Base-by-base conservation (phyloP, 805 yeast genomes). In the Hanseniaspora nectarophila region DNA sequence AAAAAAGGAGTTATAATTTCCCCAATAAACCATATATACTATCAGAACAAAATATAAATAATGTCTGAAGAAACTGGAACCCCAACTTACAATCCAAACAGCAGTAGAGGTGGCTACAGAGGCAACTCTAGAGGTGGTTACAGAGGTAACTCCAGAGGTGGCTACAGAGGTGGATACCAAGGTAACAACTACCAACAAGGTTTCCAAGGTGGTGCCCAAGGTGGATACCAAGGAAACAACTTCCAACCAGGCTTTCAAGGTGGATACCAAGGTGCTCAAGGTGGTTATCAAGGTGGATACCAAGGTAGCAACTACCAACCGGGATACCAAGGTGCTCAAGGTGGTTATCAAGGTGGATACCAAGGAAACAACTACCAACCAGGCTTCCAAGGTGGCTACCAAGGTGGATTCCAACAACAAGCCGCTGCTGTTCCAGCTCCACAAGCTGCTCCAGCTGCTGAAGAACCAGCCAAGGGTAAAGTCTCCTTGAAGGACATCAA, bases 401-500 rank as follows among this genome's bases (percentile, higher is more conserved):
- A 46, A 38, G 37, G 37, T 28, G 29, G 26, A n/a, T 28, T 28
- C 34, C 43, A 28, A 35, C 39, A 35, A 13, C 39, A 35, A 35
- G 12, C 39, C 12, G 23, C 39, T 18, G 13, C 13, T 16, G 32
- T 21, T 16, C 32, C 43, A 24, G 43, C 23, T 16, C 18, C 4
- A 16, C 28, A 21, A 80, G 39, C 43, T 40, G 43, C 33, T 15
- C 42, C 43, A 57, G 51, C 54, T 39, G 56, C 67, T 15, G 55
- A 69, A 60, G 54, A 68, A 68, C 55, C 61, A n/a, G 60, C 65
- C 33, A 50, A 29, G 10, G 43, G 35, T 31, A 44, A 51, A 38
- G 44, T 49, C n/a, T 60, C 69, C 44, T 65, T 70, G 59, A 72
- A 39, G 34, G 51, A 47, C 18, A 58, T 54, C 55, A 61, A 60